Evolutionary conservation across 352 stramenopile genomes (phyloP), one percentile per base, ranked within the genome.

Genomic region (Globisporangium abappressorium): DNA sequence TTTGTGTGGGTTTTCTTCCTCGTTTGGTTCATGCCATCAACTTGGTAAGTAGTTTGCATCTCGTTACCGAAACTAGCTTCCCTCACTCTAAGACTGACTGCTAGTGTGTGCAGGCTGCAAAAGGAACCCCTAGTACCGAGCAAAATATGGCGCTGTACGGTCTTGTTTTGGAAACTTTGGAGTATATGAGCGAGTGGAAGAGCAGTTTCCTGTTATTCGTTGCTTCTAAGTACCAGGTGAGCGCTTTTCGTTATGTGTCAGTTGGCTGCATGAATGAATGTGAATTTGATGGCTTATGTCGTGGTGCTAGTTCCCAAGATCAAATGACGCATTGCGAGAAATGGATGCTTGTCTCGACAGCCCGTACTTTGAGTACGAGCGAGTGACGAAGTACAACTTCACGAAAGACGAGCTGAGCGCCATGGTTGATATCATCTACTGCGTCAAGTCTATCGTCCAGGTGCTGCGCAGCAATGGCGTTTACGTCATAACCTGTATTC

Each of bases 351-450:
- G 41, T 7, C 65, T 78, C 57, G 69, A 78, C 28, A 84, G 69
- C 22, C 72, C 78, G 1, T 81, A 73, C 47, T 57, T 83, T 22
- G 77, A 87, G 55, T 97, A 96, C 33, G 87, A 92, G 70, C 80
- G 77, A 2, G 79, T 89, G 18, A 81, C 89, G 5, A 81, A 81
- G 41, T 75, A 92, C 67, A 96, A 94, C 57, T 96, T 90, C 59
- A 81, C 74, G 0, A 49, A 59, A 1, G 68, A 83, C 12, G 91
- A 97, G 63, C 80, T 79, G 41, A 68, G 65, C 20, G 75, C 82
- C 0, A 73, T 97, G 64, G 63, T 82, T 8, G 78, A 92, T 20
- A 64, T 94, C 22, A 74, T 96, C 41, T 81, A 81, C 53, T 78
- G 68, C 38, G 80, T 93, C 55, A 97, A 97, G 62, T 81, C 77